phyloP scores from a whole-genome alignment of 352 stramenopile genomes.

The Globisporangium takayamanum region DNA sequence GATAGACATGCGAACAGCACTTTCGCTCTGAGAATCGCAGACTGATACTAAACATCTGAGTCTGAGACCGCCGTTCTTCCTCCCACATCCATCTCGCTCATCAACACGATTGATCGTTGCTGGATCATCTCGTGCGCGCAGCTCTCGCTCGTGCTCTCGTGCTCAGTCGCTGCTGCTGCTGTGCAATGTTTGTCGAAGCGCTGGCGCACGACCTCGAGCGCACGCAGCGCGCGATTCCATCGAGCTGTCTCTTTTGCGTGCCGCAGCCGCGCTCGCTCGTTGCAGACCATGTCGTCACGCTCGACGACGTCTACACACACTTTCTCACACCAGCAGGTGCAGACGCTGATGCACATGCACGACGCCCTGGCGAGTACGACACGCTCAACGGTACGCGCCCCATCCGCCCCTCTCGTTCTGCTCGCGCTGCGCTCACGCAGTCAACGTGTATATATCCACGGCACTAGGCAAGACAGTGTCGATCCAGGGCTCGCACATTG shows the following conservation, averaged over 20 bases:
- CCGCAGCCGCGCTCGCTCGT: conserved; percentile 58
- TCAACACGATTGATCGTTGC: too few species aligned
- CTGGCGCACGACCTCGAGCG: conserved; percentile 34
- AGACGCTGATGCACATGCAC: conserved; percentile 10
- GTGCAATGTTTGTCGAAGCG: conserved; percentile 28
- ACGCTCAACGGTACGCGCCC: conserved; percentile 50
- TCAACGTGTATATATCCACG: neutral
- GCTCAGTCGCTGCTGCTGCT: neutral
- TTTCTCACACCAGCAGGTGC: conserved; percentile 31
- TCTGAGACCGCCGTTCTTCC: too few species aligned
- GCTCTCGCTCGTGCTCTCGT: too few species aligned
- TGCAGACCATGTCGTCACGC: conserved; percentile 25
- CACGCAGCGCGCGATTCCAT: conserved; percentile 46
- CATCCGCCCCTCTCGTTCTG: neutral
- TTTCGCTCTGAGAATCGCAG: too few species aligned
- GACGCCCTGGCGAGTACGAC: conserved; percentile 39
- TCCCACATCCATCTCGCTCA: too few species aligned
- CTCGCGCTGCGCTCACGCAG: neutral
- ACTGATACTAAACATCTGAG: too few species aligned
- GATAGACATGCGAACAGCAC: too few species aligned
- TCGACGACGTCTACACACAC: conserved; percentile 49
- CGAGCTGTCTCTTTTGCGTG: conserved; percentile 55
- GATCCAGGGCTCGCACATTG: conserved; percentile 51
- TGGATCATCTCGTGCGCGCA: too few species aligned
- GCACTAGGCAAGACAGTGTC: conserved; percentile 40